Evolutionary conservation across 1,284 basidiomycete species (phyloP).

Genomic region (Ustilago cynodontis): DNA sequence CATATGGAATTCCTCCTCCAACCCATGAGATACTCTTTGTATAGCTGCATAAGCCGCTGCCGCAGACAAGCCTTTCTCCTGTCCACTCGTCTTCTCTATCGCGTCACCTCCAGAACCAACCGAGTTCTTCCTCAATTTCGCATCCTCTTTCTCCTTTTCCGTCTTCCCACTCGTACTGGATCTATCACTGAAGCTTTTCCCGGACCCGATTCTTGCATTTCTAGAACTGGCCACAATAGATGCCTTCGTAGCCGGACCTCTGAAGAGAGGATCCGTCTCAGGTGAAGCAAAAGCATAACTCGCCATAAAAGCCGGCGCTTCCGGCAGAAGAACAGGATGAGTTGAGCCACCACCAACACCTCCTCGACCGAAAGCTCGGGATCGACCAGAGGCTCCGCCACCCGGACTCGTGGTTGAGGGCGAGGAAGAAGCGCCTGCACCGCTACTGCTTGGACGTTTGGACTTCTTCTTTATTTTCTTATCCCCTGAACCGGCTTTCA

Average conservation of each 20-base stretch:
- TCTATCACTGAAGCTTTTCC: conserved; percentile 24
- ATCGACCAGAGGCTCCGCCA: neutral
- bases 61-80: conserved; percentile 11
- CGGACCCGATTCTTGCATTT: conserved; percentile 4
- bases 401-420: neutral
- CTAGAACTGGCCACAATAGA: conserved; percentile 18
- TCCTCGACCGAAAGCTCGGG: conserved; percentile 24
- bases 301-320: conserved; percentile 29
- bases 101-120: neutral
- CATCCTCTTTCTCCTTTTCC: conserved; percentile 17
- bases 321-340: conserved; percentile 14
- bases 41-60: conserved; percentile 36
- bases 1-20: conserved; percentile 24
- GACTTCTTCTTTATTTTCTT: conserved; percentile 29
- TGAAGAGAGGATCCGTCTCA: conserved; percentile 18
- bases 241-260: conserved; percentile 22
- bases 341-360: conserved; percentile 7
- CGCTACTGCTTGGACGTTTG: conserved; percentile 37
- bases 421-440: conserved; percentile 12
- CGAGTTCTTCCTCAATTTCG: neutral
- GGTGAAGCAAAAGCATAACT: conserved; percentile 22
- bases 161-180: conserved; percentile 20
- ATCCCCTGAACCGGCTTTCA: conserved; percentile 2
- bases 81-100: neutral
- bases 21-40: conserved; percentile 23